Evolutionary conservation across 192 early-diverging fungal genomes (phyloP).

Genomic region (Phlyctochytrium arcticum): DNA sequence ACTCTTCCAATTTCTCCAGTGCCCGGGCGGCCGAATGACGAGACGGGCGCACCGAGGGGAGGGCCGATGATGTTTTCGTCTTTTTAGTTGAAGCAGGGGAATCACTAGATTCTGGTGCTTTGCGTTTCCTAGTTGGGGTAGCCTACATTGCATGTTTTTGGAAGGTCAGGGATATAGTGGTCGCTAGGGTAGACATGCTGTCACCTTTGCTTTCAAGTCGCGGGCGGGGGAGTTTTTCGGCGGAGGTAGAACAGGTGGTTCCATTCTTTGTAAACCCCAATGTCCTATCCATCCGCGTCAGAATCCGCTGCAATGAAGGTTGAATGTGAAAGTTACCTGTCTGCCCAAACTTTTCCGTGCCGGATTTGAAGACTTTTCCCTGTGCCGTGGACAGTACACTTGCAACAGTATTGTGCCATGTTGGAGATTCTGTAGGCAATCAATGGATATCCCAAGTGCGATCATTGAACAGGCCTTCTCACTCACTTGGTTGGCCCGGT

Average conservation of each 20-base stretch:
- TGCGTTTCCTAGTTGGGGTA: no score
- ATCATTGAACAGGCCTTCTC: not conserved
- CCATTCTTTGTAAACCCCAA: constrained; percentile 49
- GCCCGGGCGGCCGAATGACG: no score
- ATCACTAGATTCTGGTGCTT: no score
- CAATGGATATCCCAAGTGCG: not conserved
- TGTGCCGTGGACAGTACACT: constrained; percentile 73
- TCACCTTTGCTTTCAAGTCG: no score
- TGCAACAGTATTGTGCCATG: constrained; percentile 85
- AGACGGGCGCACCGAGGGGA: no score
- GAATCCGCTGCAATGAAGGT: constrained; percentile 5
- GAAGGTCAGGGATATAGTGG: no score
- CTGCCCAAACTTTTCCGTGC: constrained; percentile 64
- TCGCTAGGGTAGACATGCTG: no score
- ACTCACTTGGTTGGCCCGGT: constrained; percentile 64
- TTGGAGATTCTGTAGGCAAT: constrained; percentile 54
- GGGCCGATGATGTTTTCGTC: no score
- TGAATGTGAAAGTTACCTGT: constrained; percentile 51
- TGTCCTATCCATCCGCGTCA: constrained; percentile 33
- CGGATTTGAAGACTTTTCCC: constrained; percentile 67
- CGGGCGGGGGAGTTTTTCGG: no score
- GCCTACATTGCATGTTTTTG: no score
- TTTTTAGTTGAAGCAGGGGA: no score
- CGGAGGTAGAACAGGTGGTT: constrained; percentile 35
- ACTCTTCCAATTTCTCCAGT: no score